Percentiles rank a stretch among this genome's conserved stretches.
phyloP scores from a whole-genome alignment of 2,329 filamentous ascomycete species.

The Sporothrix luriei region DNA sequence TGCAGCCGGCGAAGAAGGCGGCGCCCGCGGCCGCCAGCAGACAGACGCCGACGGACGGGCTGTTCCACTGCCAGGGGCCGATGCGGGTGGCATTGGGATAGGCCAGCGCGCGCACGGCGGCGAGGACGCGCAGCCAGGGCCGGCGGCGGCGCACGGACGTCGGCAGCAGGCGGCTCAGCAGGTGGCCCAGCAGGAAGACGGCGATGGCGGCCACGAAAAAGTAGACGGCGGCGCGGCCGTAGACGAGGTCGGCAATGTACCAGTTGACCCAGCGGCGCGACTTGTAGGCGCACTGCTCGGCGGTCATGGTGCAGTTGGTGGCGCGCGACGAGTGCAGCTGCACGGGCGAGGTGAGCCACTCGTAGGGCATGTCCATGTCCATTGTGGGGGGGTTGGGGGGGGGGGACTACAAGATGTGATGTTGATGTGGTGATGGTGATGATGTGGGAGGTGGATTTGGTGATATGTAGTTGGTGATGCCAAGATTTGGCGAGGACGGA shows the following conservation, averaged over 20 bases:
- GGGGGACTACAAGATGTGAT: no score
- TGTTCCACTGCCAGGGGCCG: not conserved
- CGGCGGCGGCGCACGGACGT: not conserved
- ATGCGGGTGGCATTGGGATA: conserved; percentile 2
- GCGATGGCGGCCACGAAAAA: conserved; percentile 27
- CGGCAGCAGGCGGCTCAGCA: not conserved
- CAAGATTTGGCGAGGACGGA: not conserved
- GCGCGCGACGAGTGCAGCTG: conserved; percentile 46
- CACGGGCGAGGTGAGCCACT: conserved; percentile 49
- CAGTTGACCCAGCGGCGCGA: conserved; percentile 46
- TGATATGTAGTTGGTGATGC: not conserved
- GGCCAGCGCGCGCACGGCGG: not conserved
- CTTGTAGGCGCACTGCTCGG: conserved; percentile 52
- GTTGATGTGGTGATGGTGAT: not conserved
- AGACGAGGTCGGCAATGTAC: conserved; percentile 29
- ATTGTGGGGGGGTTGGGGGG: no score
- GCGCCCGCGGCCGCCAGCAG: conserved; percentile 9
- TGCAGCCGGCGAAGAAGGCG: conserved; percentile 44
- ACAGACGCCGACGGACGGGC: conserved; percentile 22
- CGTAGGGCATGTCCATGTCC: conserved; percentile 26
- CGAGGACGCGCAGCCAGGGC: not conserved
- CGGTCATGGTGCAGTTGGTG: conserved; percentile 44
- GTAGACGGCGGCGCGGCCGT: conserved; percentile 25
- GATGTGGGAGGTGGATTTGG: not conserved
- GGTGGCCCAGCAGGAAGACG: conserved; percentile 14